These are phyloP conservation scores for Helianthus tuberosus DNA, from an alignment of 129 eudicot genomes.

Conservation along the genomic window DNA sequence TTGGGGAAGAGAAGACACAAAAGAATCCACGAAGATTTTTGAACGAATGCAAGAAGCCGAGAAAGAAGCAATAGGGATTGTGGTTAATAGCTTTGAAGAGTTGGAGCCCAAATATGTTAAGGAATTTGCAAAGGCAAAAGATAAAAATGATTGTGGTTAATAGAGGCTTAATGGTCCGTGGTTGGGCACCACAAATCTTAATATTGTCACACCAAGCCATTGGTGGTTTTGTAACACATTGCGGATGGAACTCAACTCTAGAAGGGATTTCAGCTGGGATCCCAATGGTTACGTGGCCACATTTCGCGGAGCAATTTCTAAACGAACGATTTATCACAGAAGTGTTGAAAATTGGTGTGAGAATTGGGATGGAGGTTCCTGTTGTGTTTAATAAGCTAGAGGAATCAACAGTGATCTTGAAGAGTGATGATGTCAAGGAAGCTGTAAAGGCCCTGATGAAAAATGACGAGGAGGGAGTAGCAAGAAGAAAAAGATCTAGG, in stretches of 20 bases:
- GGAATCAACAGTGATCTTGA: conserved; percentile 19
- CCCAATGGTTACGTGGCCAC: conserved; percentile 74
- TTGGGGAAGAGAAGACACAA: conserved; percentile 20
- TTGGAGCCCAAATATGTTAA: conserved; percentile 55
- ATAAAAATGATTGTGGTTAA: conserved; percentile 44
- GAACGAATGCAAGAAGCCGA: conserved; percentile 35
- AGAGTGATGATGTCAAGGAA: conserved; percentile 34
- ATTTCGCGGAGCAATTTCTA: conserved; percentile 49
- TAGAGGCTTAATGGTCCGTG: conserved; percentile 51
- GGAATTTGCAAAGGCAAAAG: conserved; percentile 38
- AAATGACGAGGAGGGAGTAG: conserved; percentile 43
- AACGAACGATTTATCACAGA: conserved; percentile 48
- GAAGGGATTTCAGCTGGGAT: conserved; percentile 55
- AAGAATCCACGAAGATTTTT: conserved; percentile 20
- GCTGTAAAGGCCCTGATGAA: conserved; percentile 43
- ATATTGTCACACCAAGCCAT: conserved; percentile 49
- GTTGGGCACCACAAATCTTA: conserved; percentile 73
- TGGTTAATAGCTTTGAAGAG: conserved; percentile 69
- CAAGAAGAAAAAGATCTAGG: conserved; percentile 40
- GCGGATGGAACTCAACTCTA: conserved; percentile 76
- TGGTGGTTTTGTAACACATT: conserved; percentile 67
- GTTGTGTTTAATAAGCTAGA: conserved; percentile 30
- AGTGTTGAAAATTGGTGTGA: conserved; percentile 45
- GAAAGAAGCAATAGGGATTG: conserved; percentile 36
- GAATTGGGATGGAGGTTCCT: conserved; percentile 42